phyloP scores from a whole-genome alignment of 768 basidiomycete genomes.

The Termitomyces sp. region DNA sequence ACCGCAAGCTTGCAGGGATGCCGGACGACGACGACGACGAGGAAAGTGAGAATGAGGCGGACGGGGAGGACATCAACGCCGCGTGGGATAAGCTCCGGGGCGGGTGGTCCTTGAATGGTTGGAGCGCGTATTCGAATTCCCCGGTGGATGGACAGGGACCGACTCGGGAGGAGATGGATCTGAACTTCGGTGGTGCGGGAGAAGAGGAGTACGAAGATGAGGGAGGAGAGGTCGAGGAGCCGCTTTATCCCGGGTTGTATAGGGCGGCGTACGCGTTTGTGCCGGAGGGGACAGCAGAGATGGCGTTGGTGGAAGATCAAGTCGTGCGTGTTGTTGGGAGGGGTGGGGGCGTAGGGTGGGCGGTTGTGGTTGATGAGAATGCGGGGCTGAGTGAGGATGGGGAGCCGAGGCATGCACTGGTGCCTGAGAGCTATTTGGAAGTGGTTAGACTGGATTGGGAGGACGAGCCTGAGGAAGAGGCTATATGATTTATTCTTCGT shows the following conservation, averaged over 20 bases:
- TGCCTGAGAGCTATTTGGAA: constrained; percentile 78
- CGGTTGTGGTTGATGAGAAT: constrained; percentile 50
- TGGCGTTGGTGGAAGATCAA: constrained; percentile 76
- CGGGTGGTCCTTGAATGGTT: constrained; percentile 21
- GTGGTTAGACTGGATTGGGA: constrained; percentile 42
- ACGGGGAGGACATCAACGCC: constrained; percentile 21
- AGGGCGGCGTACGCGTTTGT: constrained; percentile 76
- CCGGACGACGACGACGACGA: constrained; percentile 14
- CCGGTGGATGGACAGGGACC: constrained; percentile 32
- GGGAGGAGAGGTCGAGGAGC: constrained; percentile 33
- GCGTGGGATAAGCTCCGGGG: constrained; percentile 24
- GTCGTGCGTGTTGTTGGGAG: constrained; percentile 67
- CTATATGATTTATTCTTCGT: not conserved
- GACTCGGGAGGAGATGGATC: constrained; percentile 40
- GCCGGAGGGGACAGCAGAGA: constrained; percentile 80
- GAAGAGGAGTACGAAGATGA: constrained; percentile 20
- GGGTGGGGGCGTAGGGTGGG: constrained; percentile 81
- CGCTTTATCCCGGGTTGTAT: constrained; percentile 67
- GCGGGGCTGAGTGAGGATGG: constrained; percentile 13
- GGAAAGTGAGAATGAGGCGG: constrained; percentile 11
- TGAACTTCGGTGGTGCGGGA: constrained; percentile 36
- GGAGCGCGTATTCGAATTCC: constrained; percentile 8
- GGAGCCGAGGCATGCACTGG: constrained; percentile 55
- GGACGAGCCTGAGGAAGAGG: constrained; percentile 18
- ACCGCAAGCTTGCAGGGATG: constrained; percentile 21